Evolutionary conservation across 768 basidiomycete species (phyloP).

Genomic region (Fomitopsis serialis): DNA sequence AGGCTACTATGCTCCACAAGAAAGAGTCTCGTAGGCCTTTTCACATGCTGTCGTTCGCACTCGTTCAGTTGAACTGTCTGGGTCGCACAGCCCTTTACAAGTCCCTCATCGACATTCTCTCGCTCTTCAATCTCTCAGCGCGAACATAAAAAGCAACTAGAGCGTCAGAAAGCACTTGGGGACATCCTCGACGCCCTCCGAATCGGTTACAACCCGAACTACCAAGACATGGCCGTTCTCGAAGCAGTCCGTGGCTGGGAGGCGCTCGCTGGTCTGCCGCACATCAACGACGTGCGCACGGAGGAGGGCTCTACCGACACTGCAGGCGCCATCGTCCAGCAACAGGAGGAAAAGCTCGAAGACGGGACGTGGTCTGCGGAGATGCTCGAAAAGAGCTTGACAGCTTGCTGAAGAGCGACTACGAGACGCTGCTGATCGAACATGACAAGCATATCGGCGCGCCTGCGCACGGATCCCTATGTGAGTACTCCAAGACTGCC

Average conservation of each 20-base stretch:
- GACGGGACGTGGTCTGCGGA: constrained; percentile 58
- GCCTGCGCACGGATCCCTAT: constrained; percentile 28
- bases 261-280: constrained; percentile 60
- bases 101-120: constrained; percentile 67
- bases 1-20: constrained; percentile 77
- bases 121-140: constrained; percentile 75
- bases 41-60: no score
- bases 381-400: constrained; percentile 56
- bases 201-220: constrained; percentile 93
- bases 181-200: constrained; percentile 80
- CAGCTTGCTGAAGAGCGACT: constrained; percentile 55
- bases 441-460: constrained; percentile 66
- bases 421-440: constrained; percentile 68
- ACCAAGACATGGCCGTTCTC: constrained; percentile 98
- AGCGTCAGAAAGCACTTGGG: constrained; percentile 72
- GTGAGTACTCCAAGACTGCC: constrained; percentile 39
- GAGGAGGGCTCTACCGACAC: constrained; percentile 24
- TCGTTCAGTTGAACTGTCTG: neutral
- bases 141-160: constrained; percentile 66
- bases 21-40: constrained; percentile 85
- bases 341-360: constrained; percentile 44
- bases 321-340: constrained; percentile 23
- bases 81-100: constrained; percentile 68
- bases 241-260: constrained; percentile 96
- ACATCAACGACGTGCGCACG: constrained; percentile 64